Evolutionary conservation across 2,329 filamentous ascomycete genomes (phyloP).

Genomic region (Fusarium decemcellulare): DNA sequence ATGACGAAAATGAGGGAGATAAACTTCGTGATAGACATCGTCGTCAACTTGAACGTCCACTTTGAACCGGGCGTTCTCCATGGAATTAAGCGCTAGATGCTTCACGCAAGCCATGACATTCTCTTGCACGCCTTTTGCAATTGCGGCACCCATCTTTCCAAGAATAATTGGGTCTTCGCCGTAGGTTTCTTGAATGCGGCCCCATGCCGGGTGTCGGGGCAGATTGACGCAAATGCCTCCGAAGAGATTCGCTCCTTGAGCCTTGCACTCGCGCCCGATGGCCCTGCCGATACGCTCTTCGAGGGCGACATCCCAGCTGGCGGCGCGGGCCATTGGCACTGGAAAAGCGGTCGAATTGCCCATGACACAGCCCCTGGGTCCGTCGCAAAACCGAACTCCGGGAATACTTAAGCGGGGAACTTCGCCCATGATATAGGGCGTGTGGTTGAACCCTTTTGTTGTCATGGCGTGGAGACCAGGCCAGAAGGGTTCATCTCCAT

Average conservation of each 20-base stretch:
- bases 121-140: constrained; percentile 33
- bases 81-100: constrained; percentile 43
- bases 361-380: constrained; percentile 33
- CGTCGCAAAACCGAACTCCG: constrained; percentile 32
- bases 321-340: constrained; percentile 39
- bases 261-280: constrained; percentile 37
- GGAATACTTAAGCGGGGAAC: constrained; percentile 34
- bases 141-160: constrained; percentile 36
- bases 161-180: constrained; percentile 40
- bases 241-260: constrained; percentile 39
- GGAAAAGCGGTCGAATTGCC: constrained; percentile 37
- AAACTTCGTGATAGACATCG: constrained; percentile 37
- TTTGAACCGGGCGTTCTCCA: constrained; percentile 41
- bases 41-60: constrained; percentile 37
- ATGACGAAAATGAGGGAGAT: constrained; percentile 36
- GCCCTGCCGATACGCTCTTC: constrained; percentile 37
- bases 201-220: constrained; percentile 43
- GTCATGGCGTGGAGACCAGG: constrained; percentile 8
- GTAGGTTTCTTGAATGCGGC: constrained; percentile 43
- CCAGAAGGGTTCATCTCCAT: constrained; percentile 27
- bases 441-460: constrained; percentile 7
- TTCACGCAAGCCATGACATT: constrained; percentile 44
- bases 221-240: constrained; percentile 42
- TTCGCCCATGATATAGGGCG: constrained; percentile 28
- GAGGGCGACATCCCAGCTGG: constrained; percentile 36